Conservation (phyloP, 352 stramenopile species). For the Globisporangium splendens region DNA sequence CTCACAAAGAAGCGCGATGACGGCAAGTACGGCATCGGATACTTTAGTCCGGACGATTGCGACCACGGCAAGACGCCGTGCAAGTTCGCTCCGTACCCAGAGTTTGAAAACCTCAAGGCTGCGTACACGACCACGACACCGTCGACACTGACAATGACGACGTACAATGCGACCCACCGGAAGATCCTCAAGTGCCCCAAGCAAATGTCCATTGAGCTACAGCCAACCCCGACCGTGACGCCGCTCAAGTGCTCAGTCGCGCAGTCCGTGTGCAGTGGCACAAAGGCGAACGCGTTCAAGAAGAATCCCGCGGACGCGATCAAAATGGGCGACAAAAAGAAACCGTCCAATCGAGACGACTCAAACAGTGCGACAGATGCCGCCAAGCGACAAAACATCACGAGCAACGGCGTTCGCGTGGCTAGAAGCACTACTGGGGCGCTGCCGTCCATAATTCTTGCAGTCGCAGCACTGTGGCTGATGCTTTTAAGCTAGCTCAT, state of each 20-base stretch:
- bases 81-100: constrained; percentile 41
- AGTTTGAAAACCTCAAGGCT: constrained; percentile 45
- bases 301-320: constrained; percentile 20
- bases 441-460: not conserved
- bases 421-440: not conserved
- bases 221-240: not conserved
- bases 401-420: not conserved
- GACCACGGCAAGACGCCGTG: constrained; percentile 40
- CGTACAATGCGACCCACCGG: constrained; percentile 23
- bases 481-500: not conserved
- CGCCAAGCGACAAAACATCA: not conserved
- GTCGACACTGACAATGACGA: constrained; percentile 33
- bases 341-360: not conserved
- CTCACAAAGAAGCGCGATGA: constrained; percentile 31
- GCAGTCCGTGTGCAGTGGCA: constrained; percentile 51
- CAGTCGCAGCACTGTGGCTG: not conserved
- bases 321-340: constrained; percentile 11
- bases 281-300: constrained; percentile 49
- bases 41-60: constrained; percentile 41
- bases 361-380: not conserved
- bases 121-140: constrained; percentile 46
- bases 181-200: constrained; percentile 26
- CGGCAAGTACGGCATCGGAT: constrained; percentile 43
- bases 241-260: constrained; percentile 29
- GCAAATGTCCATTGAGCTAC: not conserved